These are phyloP conservation scores for Gossypium thurberi DNA, from an alignment of 345 rosid genomes.

Conservation along the genomic window DNA sequence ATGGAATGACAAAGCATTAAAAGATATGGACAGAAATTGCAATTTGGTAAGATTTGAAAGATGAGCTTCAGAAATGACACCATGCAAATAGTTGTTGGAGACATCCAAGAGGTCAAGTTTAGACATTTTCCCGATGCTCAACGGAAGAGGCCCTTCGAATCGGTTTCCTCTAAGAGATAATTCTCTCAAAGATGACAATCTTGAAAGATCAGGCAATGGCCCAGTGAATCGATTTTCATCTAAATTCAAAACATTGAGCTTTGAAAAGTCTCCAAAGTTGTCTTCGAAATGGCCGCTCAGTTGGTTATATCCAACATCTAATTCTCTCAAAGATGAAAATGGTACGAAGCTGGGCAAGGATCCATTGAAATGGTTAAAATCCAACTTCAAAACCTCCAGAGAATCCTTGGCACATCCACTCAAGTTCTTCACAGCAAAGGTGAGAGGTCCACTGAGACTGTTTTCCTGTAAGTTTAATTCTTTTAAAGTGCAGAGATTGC, in stretches of 20 bases:
- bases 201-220: too few relatives aligned
- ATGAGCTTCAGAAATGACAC: conserved; percentile 9
- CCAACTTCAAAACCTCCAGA: not conserved
- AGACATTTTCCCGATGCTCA: not conserved
- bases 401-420: not conserved
- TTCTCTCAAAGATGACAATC: too few relatives aligned
- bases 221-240: too few relatives aligned
- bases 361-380: conserved; percentile 15
- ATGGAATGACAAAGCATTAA: not conserved
- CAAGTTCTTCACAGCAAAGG: not conserved
- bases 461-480: not conserved
- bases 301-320: conserved; percentile 13
- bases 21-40: not conserved
- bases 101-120: not conserved
- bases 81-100: conserved; percentile 7
- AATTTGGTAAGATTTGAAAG: conserved; percentile 6
- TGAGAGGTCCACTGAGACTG: not conserved
- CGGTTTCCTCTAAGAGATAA: not conserved
- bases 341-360: conserved; percentile 1
- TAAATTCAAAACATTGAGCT: too few relatives aligned
- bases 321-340: conserved; percentile 3
- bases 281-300: conserved; percentile 4
- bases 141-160: not conserved
- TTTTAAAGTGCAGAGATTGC: conserved; percentile 16
- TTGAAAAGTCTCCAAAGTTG: too few relatives aligned